Percentiles rank a stretch among this genome's conserved stretches.
phyloP scores from a whole-genome alignment of 1,284 basidiomycete species.

The Ustilago loliicola region DNA sequence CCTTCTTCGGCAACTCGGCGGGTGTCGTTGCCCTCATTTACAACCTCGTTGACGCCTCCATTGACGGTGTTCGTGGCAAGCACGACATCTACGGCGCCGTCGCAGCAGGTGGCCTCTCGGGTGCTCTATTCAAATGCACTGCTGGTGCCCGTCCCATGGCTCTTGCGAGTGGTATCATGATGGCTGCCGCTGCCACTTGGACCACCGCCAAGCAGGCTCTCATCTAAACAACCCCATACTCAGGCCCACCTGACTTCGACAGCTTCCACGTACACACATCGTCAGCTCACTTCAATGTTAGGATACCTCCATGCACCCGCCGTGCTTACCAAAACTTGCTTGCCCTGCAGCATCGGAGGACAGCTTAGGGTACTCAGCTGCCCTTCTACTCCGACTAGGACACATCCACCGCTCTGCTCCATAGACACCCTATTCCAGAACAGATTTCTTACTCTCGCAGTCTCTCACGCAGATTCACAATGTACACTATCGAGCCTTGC shows the following conservation, averaged over 20 bases:
- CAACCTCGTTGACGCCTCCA: slow-evolving; percentile 93
- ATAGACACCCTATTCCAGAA: slow-evolving; percentile 16
- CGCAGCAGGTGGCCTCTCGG: slow-evolving; percentile 90
- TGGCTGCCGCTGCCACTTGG: slow-evolving; percentile 89
- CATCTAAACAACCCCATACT: slow-evolving; percentile 12
- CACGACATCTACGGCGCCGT: slow-evolving; percentile 93
- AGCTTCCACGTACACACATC: too few species aligned
- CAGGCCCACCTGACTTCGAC: not conserved
- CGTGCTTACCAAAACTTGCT: not conserved
- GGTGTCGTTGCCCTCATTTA: slow-evolving; percentile 96
- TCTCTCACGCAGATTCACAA: slow-evolving; percentile 19
- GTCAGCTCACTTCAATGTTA: not conserved
- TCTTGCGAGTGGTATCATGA: slow-evolving; percentile 88
- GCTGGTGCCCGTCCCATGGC: slow-evolving; percentile 90
- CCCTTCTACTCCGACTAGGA: not conserved
- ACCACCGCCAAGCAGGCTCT: slow-evolving; percentile 72
- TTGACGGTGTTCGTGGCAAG: slow-evolving; percentile 88
- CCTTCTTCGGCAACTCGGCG: slow-evolving; percentile 97
- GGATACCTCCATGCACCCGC: not conserved
- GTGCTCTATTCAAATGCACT: slow-evolving; percentile 92
- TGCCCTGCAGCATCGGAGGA: not conserved
- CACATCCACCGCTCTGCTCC: slow-evolving; percentile 39
- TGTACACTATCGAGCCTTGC: slow-evolving; percentile 43
- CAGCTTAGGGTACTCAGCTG: not conserved
- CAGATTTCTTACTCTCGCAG: not conserved